phyloP scores from a whole-genome alignment of 805 yeast genomes.

The Torulaspora microellipsoides region DNA sequence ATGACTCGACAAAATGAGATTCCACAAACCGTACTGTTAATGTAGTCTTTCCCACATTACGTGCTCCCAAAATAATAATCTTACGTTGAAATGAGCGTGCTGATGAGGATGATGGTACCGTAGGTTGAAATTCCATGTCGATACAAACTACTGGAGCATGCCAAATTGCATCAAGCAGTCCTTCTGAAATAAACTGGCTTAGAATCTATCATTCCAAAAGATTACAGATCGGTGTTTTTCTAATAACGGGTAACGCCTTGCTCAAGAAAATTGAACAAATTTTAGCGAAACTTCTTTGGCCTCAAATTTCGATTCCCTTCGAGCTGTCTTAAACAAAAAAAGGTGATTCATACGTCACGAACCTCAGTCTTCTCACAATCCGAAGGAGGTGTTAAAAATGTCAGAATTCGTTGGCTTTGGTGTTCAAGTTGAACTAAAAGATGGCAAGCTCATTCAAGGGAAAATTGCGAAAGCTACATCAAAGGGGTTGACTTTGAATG shows the following conservation, averaged over 20 bases:
- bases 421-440: constrained; percentile 42
- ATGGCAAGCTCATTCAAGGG: constrained; percentile 39
- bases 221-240: not conserved
- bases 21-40: constrained; percentile 81
- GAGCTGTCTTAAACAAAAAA: too few species aligned
- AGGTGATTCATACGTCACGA: not conserved
- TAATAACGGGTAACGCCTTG: constrained; percentile 3
- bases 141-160: too few species aligned
- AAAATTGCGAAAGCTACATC: constrained; percentile 41
- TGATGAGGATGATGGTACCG: not conserved
- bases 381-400: constrained; percentile 14
- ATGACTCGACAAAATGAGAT: constrained; percentile 80
- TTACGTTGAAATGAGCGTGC: constrained; percentile 40
- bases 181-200: too few species aligned
- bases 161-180: too few species aligned
- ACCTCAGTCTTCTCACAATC: too few species aligned
- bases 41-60: constrained; percentile 86
- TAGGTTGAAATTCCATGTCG: too few species aligned
- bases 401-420: constrained; percentile 45
- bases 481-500: constrained; percentile 37
- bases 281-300: not conserved
- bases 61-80: constrained; percentile 80
- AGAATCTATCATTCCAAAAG: not conserved
- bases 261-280: constrained; percentile 1
- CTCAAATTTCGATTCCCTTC: too few species aligned